Percentiles rank a stretch among this genome's conserved stretches.
Evolutionary conservation across 495 filamentous ascomycete genomes (phyloP).

Genomic region (Penicillium paradoxum): DNA sequence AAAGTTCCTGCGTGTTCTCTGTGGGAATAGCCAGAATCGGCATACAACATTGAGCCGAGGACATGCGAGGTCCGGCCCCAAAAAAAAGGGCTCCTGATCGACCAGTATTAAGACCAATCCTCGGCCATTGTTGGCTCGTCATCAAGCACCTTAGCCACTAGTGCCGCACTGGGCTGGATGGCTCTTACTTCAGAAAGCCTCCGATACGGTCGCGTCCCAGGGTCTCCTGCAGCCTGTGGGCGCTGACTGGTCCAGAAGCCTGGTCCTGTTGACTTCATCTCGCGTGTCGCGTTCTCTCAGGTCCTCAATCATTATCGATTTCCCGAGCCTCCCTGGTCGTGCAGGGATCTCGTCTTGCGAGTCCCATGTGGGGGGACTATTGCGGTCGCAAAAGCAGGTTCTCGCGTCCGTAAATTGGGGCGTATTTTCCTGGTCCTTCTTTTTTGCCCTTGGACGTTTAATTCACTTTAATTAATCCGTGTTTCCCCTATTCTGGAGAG

Average conservation of each 20-base stretch:
- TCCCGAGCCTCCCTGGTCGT: conserved; percentile 26
- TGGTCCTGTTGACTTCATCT: conserved; percentile 27
- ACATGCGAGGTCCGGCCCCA: conserved; percentile 3
- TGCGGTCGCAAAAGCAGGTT: conserved; percentile 26
- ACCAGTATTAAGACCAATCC: conserved; percentile 14
- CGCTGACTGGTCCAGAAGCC: conserved; percentile 25
- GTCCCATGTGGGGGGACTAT: conserved; percentile 21
- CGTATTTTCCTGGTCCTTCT: conserved; percentile 15
- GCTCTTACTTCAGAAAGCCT: conserved; percentile 14
- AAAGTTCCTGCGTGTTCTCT: too few relatives aligned
- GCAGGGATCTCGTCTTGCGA: conserved; percentile 19
- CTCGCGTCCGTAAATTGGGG: conserved; percentile 7
- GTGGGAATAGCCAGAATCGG: too few relatives aligned
- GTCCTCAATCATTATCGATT: conserved; percentile 2
- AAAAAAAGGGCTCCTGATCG: conserved; percentile 19
- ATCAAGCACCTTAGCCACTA: conserved; percentile 17
- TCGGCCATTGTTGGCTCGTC: conserved; percentile 18
- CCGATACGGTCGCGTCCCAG: conserved; percentile 29
- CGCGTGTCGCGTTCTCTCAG: conserved; percentile 11
- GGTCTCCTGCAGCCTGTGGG: conserved; percentile 16
- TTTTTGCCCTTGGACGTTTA: conserved; percentile 7
- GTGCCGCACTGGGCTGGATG: conserved; percentile 18
- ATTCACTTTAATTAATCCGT: conserved; percentile 5
- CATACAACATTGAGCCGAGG: too few relatives aligned
- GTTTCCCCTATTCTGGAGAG: not conserved